Evolutionary conservation across 106 monocot genomes (phyloP).

Genomic region (Dendrobium nobile): DNA sequence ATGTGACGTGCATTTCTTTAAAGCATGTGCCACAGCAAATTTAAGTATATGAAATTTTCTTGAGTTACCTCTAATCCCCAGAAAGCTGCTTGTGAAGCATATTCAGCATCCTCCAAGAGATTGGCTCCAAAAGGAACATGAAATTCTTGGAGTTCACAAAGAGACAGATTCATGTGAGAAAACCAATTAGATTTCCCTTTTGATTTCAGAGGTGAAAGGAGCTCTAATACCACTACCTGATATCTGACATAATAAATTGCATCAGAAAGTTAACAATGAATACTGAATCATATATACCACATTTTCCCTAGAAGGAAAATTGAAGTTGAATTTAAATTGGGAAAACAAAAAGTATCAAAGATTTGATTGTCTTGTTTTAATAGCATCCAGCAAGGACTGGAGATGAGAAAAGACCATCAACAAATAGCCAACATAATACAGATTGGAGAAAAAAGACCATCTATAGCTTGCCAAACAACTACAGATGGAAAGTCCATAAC

Average conservation of each 20-base stretch:
- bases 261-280: neutral
- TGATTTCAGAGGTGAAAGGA: conserved; percentile 37
- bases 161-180: conserved; percentile 16
- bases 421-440: neutral
- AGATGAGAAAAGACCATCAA: neutral
- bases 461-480: too few species aligned
- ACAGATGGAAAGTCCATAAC: too few species aligned
- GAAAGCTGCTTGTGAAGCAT: conserved; percentile 84
- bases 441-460: neutral
- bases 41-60: neutral
- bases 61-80: conserved; percentile 89
- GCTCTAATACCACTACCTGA: conserved; percentile 70
- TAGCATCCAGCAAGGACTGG: neutral
- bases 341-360: neutral
- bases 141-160: conserved; percentile 35
- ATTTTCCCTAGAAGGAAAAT: neutral
- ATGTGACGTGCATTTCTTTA: neutral
- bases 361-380: neutral
- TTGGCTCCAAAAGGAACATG: conserved; percentile 70
- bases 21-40: neutral
- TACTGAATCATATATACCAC: neutral
- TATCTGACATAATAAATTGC: conserved; percentile 43
- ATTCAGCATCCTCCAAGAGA: conserved; percentile 56
- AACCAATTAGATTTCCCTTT: conserved; percentile 17
- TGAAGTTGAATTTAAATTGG: neutral